phyloP scores from a whole-genome alignment of 2,329 filamentous ascomycete species.

The Fonsecaea erecta region DNA sequence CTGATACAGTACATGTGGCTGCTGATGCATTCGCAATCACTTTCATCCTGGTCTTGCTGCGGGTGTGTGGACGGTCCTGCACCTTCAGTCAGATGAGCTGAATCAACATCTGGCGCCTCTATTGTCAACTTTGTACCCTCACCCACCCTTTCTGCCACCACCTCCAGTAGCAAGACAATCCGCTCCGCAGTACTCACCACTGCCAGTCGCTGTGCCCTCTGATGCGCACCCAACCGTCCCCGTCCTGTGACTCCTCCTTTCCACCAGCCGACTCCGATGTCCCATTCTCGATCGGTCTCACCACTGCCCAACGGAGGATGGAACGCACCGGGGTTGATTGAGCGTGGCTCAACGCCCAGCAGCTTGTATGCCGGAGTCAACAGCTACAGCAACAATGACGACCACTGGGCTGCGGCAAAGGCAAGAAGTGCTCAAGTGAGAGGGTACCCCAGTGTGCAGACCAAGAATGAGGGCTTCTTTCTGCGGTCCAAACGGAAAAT shows the following conservation, averaged over 20 bases:
- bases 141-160: background rate
- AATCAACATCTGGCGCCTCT: background rate
- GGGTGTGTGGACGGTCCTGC: conserved; percentile 6
- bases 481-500: conserved; percentile 79
- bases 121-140: background rate
- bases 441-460: conserved; percentile 78
- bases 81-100: conserved; percentile 1
- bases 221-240: conserved; percentile 6
- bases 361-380: conserved; percentile 55
- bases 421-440: conserved; percentile 74
- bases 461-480: conserved; percentile 85
- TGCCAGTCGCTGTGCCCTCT: conserved; percentile 5
- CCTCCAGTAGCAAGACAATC: background rate
- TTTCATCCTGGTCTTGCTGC: background rate
- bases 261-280: conserved; percentile 67
- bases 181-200: conserved; percentile 11
- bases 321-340: conserved; percentile 79
- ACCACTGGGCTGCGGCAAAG: conserved; percentile 83
- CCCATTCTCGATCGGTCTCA: conserved; percentile 83
- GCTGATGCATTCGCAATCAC: conserved; percentile 13
- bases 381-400: conserved; percentile 54
- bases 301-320: conserved; percentile 84
- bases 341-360: conserved; percentile 71
- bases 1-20: conserved; percentile 4
- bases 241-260: conserved; percentile 2